These are phyloP conservation scores for Fusarium vanettenii DNA, from an alignment of 2,329 filamentous ascomycete genomes.

Conservation along the genomic window DNA sequence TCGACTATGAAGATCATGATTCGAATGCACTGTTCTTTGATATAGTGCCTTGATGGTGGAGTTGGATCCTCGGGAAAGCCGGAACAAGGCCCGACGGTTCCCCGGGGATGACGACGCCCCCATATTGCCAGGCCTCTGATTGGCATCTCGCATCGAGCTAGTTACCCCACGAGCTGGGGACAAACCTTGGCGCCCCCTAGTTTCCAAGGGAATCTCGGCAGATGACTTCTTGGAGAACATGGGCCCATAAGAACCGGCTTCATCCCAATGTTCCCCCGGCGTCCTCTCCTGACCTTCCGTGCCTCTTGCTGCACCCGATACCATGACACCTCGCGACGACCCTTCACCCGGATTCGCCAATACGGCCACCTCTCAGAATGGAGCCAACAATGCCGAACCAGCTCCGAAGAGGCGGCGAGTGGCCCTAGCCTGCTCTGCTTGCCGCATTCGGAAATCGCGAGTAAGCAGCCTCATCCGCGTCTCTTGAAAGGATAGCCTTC, in stretches of 20 bases:
- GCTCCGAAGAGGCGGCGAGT: conserved; percentile 7
- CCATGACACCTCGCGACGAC: not conserved
- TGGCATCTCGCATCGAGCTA: conserved; percentile 33
- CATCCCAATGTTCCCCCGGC: not conserved
- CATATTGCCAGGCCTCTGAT: not conserved
- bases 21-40: not conserved
- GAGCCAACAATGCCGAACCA: not conserved
- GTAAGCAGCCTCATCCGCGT: not conserved
- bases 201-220: not conserved
- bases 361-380: not conserved
- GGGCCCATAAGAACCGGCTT: not conserved
- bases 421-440: conserved; percentile 10
- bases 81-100: not conserved
- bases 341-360: not conserved
- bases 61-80: not conserved
- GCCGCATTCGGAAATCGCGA: conserved; percentile 12
- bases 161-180: not conserved
- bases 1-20: not conserved
- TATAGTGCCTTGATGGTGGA: not conserved
- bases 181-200: not conserved
- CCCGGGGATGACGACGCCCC: not conserved
- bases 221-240: not conserved
- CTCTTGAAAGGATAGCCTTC: not conserved
- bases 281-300: not conserved
- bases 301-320: not conserved